Percentiles rank a stretch among this genome's conserved stretches.
Conservation (phyloP, 2,329 filamentous ascomycete genomes). For the Didymella arachidicola region DNA sequence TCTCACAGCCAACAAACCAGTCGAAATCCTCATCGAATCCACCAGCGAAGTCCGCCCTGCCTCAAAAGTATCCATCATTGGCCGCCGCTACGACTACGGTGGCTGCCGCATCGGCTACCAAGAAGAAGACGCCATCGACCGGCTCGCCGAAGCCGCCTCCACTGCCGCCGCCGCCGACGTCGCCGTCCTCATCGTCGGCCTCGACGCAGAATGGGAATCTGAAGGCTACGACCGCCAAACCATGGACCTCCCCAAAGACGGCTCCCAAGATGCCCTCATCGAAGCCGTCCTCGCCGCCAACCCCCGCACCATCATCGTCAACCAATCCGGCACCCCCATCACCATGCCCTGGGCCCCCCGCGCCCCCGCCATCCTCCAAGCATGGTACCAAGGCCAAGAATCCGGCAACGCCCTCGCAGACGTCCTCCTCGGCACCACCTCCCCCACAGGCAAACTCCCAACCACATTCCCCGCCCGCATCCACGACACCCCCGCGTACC, state of each 20-base stretch:
- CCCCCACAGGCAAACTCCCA: constrained; percentile 77
- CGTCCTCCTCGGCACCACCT: constrained; percentile 75
- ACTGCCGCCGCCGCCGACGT: constrained; percentile 76
- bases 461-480: constrained; percentile 69
- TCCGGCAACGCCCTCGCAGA: constrained; percentile 83
- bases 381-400: constrained; percentile 90
- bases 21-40: constrained; percentile 70
- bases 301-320: constrained; percentile 72
- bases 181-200: constrained; percentile 78
- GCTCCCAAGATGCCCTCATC: constrained; percentile 70
- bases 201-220: constrained; percentile 80
- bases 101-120: constrained; percentile 76
- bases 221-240: constrained; percentile 71
- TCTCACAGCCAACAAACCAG: constrained; percentile 65
- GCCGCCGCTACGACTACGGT: constrained; percentile 71
- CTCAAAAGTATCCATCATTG: constrained; percentile 64
- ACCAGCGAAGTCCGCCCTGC: constrained; percentile 71
- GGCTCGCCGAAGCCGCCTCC: constrained; percentile 64
- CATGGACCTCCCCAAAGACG: constrained; percentile 65
- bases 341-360: constrained; percentile 73
- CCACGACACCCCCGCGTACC: constrained; percentile 73
- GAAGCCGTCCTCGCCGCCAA: constrained; percentile 70
- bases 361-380: constrained; percentile 72
- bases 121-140: constrained; percentile 69
- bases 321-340: constrained; percentile 78